A percentile compares a stretch with the other conserved stretches of the same genome.
Conservation (phyloP, 129 eudicot genomes). For the Centella asiatica region DNA sequence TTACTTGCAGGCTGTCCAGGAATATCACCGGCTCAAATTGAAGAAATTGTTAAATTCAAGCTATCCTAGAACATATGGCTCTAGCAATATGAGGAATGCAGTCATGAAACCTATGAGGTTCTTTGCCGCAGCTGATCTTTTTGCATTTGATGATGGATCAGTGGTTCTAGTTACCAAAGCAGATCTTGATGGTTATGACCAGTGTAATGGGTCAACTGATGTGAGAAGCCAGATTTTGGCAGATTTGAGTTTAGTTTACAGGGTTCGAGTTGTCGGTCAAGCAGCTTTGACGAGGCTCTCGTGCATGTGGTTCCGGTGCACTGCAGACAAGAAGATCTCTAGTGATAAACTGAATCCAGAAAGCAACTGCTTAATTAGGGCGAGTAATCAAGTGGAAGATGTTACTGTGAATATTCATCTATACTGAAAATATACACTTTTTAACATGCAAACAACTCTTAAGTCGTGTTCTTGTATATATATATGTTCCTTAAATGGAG, state of each 20-base stretch:
- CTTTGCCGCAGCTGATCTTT: slow-evolving; percentile 22
- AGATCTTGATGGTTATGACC: slow-evolving; percentile 54
- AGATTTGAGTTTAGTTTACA: slow-evolving; percentile 35
- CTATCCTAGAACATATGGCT: slow-evolving; percentile 2
- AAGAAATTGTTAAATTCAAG: slow-evolving; percentile 10
- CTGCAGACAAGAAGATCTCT: too few species aligned
- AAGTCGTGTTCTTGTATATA: too few species aligned
- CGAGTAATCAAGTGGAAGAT: too few species aligned
- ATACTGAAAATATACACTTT: too few species aligned
- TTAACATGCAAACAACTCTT: too few species aligned
- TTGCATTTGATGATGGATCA: slow-evolving; percentile 56
- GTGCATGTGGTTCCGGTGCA: too few species aligned
- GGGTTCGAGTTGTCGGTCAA: slow-evolving; percentile 39
- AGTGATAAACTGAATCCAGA: too few species aligned
- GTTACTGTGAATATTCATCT: too few species aligned
- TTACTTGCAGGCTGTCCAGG: slow-evolving; percentile 44
- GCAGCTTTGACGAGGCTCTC: too few species aligned
- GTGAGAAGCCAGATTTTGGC: slow-evolving; percentile 17
- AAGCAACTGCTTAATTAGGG: too few species aligned
- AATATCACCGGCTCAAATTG: slow-evolving; percentile 34
- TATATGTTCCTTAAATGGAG: too few species aligned
- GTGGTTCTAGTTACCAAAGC: slow-evolving; percentile 50
- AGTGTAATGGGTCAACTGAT: slow-evolving; percentile 8
- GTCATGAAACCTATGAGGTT: slow-evolving; percentile 13
- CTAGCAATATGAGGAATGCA: neutral